phyloP scores from a whole-genome alignment of 345 rosid species.

The Geranium rotundifolium region DNA sequence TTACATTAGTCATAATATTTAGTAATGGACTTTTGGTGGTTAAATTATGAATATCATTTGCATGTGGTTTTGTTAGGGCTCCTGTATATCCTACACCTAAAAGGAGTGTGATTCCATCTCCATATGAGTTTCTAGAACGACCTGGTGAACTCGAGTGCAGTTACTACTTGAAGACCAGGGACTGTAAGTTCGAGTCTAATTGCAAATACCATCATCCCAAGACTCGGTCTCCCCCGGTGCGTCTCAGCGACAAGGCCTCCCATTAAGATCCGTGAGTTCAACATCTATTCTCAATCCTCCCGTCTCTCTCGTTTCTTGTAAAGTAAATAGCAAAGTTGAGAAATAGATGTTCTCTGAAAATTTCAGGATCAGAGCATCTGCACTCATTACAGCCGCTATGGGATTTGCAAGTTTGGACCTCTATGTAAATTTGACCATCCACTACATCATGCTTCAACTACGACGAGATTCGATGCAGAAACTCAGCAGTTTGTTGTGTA shows the following conservation, averaged over 20 bases:
- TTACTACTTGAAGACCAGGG: slow-evolving; percentile 68
- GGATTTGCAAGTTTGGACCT: slow-evolving; percentile 83
- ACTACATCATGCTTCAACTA: slow-evolving; percentile 23
- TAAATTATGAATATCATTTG: too few species aligned
- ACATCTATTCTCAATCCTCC: too few species aligned
- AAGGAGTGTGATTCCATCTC: too few species aligned
- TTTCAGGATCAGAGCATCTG: slow-evolving; percentile 54
- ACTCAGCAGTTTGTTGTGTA: too few species aligned
- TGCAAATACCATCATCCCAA: slow-evolving; percentile 89
- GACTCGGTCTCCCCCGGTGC: slow-evolving; percentile 32
- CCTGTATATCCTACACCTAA: too few species aligned
- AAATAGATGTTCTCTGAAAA: background rate
- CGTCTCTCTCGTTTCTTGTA: too few species aligned
- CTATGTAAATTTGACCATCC: slow-evolving; percentile 67
- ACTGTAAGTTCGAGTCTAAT: slow-evolving; percentile 62
- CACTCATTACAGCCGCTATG: slow-evolving; percentile 67
- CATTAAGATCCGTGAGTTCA: slow-evolving; percentile 83
- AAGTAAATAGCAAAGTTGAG: too few species aligned
- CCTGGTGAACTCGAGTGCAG: slow-evolving; percentile 77
- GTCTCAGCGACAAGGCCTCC: slow-evolving; percentile 65
- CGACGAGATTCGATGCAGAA: too few species aligned
- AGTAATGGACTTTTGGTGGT: too few species aligned
- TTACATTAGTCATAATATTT: too few species aligned
- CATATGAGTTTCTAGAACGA: slow-evolving; percentile 69
- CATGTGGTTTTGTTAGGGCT: too few species aligned